Evolutionary conservation across 73 alveolate species (phyloP), one percentile per base, ranked within the genome.

Genomic region (Tetrahymena elliotti): DNA sequence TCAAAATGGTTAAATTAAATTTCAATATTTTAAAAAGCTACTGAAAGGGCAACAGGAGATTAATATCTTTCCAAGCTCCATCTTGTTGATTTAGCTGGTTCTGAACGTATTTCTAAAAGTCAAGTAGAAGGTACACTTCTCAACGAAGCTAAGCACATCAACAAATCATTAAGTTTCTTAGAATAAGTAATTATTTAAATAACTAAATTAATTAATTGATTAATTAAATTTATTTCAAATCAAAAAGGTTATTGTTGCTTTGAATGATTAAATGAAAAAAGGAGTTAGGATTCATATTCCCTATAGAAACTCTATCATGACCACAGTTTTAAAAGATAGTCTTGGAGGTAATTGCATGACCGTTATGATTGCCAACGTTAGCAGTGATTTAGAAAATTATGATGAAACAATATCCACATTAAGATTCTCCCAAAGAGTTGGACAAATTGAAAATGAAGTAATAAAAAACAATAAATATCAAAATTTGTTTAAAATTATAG

Each of bases 271-370:
- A 82, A 96, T 97, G 96, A 98, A 98, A 93, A 98, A 97, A 93
- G 99, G 98, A 47, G 96, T 95, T 40, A 96, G 98, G 93, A 94
- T 96, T 33, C 99, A 99, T 96, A 97, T 99, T 47, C 99, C 99
- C 35, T 99, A 98, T 96, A 96, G 99, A 95, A 99, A 99, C 95
- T 98, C 99, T 82, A 94, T 99, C 96, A 98, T 99, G 99, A 99
- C 99, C 8, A 98, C 99, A 6, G 96, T 99, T 33, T 96, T 99
- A 53, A 98, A 98, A 96, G 99, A 99, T 96, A 95, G 98, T 36
- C 96, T 99, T 38, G 99, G 99, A 10, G 99, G 99, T 15, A 99
- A 98, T 94, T 99, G 99, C 96, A 98, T 97, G 95, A 99, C 99
- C 12, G 99, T 98, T n/a, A 96, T 98, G 98, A 98, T 98, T 40